These are phyloP conservation scores for Priceomyces medius DNA, from an alignment of 805 yeast species.

Conservation along the genomic window DNA sequence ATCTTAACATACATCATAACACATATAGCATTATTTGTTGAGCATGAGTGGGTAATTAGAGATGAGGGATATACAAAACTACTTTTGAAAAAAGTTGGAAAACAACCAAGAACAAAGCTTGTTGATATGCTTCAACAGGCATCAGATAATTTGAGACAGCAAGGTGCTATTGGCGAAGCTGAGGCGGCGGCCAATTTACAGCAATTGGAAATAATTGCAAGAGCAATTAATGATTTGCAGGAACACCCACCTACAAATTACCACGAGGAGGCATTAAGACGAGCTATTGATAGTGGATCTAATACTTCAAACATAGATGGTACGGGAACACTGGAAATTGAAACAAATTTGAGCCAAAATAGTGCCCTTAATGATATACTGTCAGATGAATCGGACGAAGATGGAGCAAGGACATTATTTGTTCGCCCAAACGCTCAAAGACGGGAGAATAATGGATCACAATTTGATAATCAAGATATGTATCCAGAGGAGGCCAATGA, in stretches of 20 bases:
- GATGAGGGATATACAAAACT: conserved; percentile 68
- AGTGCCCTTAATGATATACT: conserved; percentile 1
- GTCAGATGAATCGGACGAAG: conserved; percentile 3
- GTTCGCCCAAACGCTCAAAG: conserved; percentile 3
- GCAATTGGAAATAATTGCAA: conserved; percentile 24
- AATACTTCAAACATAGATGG: conserved; percentile 23
- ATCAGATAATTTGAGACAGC: conserved; percentile 23
- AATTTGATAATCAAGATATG: background rate
- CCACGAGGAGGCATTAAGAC: conserved; percentile 18
- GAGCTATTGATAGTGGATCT: conserved; percentile 16
- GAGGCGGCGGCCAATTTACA: conserved; percentile 24
- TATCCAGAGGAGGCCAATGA: background rate
- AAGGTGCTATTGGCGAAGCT: conserved; percentile 18
- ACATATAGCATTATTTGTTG: conserved; percentile 50
- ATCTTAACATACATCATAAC: conserved; percentile 40
- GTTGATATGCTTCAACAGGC: conserved; percentile 36
- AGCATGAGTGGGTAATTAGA: conserved; percentile 68
- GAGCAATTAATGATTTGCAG: conserved; percentile 28
- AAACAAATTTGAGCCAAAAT: conserved; percentile 3
- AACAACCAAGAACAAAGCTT: conserved; percentile 44
- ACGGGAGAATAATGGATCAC: background rate
- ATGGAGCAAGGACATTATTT: conserved; percentile 6
- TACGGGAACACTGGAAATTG: conserved; percentile 2
- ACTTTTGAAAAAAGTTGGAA: conserved; percentile 59
- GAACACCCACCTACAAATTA: conserved; percentile 11